Conservation (phyloP, 1,284 basidiomycete genomes). For the Apiotrichum laibachii region DNA sequence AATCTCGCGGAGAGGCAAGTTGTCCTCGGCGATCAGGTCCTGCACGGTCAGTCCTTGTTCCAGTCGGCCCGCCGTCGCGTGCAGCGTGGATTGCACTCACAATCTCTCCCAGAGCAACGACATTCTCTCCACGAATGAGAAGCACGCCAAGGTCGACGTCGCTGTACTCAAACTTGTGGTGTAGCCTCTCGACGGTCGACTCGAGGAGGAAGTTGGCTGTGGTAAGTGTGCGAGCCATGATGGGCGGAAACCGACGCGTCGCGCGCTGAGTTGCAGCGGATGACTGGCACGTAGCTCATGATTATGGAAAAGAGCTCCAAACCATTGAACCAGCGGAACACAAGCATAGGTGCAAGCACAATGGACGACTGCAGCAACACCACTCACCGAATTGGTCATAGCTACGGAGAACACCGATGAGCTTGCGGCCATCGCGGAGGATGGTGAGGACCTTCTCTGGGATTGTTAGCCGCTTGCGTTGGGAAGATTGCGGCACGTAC, state of each 20-base stretch:
- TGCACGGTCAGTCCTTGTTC: conserved; percentile 44
- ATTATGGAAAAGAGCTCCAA: no score
- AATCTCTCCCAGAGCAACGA: conserved; percentile 94
- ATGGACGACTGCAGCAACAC: not conserved
- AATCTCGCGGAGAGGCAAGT: conserved; percentile 72
- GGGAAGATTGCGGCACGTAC: conserved; percentile 64
- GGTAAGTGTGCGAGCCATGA: not conserved
- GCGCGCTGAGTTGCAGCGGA: not conserved
- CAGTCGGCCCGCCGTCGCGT: no score
- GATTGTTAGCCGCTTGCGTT: not conserved
- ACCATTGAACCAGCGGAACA: no score
- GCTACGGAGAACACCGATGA: conserved; percentile 91
- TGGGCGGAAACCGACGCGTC: not conserved
- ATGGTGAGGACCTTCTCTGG: conserved; percentile 98
- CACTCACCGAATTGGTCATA: conserved; percentile 97
- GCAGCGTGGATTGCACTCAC: conserved; percentile 56
- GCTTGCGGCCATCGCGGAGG: conserved; percentile 90
- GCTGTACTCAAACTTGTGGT: conserved; percentile 44
- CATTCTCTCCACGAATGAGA: conserved; percentile 96
- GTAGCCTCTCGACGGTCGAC: conserved; percentile 63
- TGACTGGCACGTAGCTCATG: no score
- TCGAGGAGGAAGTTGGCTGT: conserved; percentile 89
- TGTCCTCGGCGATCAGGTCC: conserved; percentile 92
- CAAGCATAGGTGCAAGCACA: no score
- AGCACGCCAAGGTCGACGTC: conserved; percentile 60